Percentiles rank a stretch among this genome's conserved stretches.
These are phyloP conservation scores for Thymus quinquecostatus DNA, from an alignment of 257 asterid species.

Conservation along the genomic window DNA sequence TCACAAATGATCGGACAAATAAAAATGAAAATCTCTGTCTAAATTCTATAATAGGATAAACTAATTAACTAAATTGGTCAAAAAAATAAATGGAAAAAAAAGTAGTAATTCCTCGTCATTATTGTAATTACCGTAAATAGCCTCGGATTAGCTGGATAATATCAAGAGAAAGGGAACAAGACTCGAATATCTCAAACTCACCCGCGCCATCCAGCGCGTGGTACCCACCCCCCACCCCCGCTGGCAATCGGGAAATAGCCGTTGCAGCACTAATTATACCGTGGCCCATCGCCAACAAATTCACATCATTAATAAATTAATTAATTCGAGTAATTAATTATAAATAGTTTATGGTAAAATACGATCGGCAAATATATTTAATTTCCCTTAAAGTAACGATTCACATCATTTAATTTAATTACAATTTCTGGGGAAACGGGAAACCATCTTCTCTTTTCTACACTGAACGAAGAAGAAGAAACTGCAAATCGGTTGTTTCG, in stretches of 20 bases:
- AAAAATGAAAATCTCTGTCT: no score
- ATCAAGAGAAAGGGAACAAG: not conserved
- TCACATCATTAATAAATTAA: not conserved
- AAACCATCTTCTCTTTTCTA: no score
- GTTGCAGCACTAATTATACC: not conserved
- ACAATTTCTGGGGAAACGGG: slow-evolving; percentile 15
- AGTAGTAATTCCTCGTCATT: no score
- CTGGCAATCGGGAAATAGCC: slow-evolving; percentile 23
- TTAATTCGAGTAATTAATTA: not conserved
- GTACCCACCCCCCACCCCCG: not conserved
- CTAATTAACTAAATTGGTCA: no score
- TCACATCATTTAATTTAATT: slow-evolving; percentile 10
- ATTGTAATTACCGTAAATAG: no score
- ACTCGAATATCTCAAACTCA: not conserved
- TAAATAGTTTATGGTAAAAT: not conserved
- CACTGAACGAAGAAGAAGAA: not conserved
- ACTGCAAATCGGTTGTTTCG: not conserved
- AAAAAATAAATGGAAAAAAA: no score
- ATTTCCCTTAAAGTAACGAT: not conserved
- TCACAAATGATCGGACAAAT: no score
- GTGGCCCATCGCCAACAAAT: slow-evolving; percentile 31
- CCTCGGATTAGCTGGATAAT: no score
- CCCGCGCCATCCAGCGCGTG: slow-evolving; percentile 28
- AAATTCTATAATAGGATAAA: no score
- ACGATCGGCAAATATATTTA: not conserved